Base-by-base conservation (phyloP, 139 green algal species). In the Medakamo hakoo region DNA sequence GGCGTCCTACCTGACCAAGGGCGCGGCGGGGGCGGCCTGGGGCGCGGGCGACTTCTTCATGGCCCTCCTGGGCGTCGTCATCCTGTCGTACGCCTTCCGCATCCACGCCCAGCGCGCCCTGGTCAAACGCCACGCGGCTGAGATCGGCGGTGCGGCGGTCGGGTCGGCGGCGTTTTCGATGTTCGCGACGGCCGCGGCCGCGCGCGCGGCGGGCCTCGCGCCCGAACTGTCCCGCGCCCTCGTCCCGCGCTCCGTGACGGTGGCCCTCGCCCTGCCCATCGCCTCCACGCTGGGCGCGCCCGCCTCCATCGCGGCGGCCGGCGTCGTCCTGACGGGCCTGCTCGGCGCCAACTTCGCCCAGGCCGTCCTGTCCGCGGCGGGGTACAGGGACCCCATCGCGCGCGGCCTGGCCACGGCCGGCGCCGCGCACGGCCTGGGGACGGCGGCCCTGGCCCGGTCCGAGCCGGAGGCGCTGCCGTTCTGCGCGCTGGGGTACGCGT, bases 241-340 rank as follows among this genome's bases (percentile, higher is more conserved):
- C 59, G 78, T 89, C 16, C 88, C 88, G 1, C 73, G 88, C 31
- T 82, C 68, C 20, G 83, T 93, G 24, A 95, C 88, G 0, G 80
- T 95, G 25, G 88, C 88, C 0, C 73, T 95, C 57, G 88, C 88
- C 2, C 72, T 95, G 62, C 88, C 89, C 29, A 94, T 95, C 23
- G 75, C 80, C 0, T 57, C 62, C 3, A 64, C 76, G 63, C 73
- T 92, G 25, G 78, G 82, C 4, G 82, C 81, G 9, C 74, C 77
- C 0, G 64, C 79, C 24, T 63, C 83, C 67, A 82, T 96, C 68
- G 88, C 81, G 3, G 89, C 88, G 1, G 81, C 84, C 1, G 84
- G 74, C 1, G 86, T 96, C 31, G 76, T 90, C 29, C 72, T 94
- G 57, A 88, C 82, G 73, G 81, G 75, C 57, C 60, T 91, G 30